Percentiles rank a stretch among this genome's conserved stretches.
phyloP scores from a whole-genome alignment of 2,329 filamentous ascomycete genomes.

The Monilinia laxa region DNA sequence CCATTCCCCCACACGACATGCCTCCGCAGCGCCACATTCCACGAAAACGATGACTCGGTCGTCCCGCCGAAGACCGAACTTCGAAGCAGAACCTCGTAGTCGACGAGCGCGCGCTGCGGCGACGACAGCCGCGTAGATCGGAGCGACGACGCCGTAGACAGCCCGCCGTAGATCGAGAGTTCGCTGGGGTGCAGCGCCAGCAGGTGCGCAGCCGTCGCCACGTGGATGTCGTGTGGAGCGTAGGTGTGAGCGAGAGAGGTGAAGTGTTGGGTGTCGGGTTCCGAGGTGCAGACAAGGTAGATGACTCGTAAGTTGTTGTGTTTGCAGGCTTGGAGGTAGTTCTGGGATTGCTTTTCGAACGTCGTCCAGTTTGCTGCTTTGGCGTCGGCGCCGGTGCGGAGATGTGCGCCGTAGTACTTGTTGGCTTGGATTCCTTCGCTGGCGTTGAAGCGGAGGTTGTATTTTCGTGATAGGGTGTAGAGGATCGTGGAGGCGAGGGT shows the following conservation, averaged over 20 bases:
- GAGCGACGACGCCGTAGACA: neutral
- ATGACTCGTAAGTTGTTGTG: constrained; percentile 15
- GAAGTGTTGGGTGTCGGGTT: constrained; percentile 7
- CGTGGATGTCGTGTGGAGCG: constrained; percentile 5
- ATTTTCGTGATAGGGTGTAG: constrained; percentile 38
- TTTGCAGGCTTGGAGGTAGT: constrained; percentile 21
- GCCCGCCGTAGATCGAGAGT: neutral
- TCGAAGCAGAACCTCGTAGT: constrained; percentile 15
- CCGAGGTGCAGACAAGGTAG: constrained; percentile 8
- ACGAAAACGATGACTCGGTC: neutral
- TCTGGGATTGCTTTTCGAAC: constrained; percentile 8
- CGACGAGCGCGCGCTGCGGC: neutral
- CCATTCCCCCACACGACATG: constrained; percentile 22
- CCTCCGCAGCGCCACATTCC: constrained; percentile 14
- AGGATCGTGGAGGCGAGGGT: constrained; percentile 31
- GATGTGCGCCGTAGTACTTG: constrained; percentile 44
- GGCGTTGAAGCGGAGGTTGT: constrained; percentile 35
- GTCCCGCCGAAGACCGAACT: constrained; percentile 18
- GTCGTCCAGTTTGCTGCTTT: constrained; percentile 15
- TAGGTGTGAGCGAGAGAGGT: constrained; percentile 9
- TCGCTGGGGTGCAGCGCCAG: neutral
- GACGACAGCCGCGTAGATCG: constrained; percentile 3
- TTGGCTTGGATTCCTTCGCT: constrained; percentile 31
- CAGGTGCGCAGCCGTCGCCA: neutral
- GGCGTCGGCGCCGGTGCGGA: constrained; percentile 43